Evolutionary conservation across 2,329 filamentous ascomycete genomes (phyloP).

Genomic region (Monilinia polystroma): DNA sequence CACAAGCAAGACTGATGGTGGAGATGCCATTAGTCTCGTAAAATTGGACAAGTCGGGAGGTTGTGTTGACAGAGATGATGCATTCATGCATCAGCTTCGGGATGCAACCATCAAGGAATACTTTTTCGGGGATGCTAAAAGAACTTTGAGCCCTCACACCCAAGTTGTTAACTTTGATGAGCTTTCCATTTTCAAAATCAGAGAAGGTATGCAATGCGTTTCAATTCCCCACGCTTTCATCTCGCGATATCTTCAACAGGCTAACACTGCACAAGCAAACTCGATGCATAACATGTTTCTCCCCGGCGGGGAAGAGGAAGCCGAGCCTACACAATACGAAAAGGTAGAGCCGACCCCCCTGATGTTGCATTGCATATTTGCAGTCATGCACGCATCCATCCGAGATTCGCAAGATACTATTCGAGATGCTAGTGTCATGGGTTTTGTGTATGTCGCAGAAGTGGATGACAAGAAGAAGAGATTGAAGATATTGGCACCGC

Average conservation of each 20-base stretch:
- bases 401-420: conserved; percentile 71
- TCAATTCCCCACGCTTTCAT: background rate
- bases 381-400: conserved; percentile 74
- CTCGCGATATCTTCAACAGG: background rate
- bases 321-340: conserved; percentile 51
- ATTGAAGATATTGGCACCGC: conserved; percentile 77
- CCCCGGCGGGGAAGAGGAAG: conserved; percentile 39
- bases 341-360: conserved; percentile 63
- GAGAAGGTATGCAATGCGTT: conserved; percentile 49
- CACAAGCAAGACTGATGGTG: conserved; percentile 52
- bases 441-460: conserved; percentile 89
- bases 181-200: conserved; percentile 69
- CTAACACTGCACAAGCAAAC: conserved; percentile 32
- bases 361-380: conserved; percentile 79
- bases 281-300: conserved; percentile 39
- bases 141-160: conserved; percentile 81
- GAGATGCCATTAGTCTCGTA: conserved; percentile 72
- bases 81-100: conserved; percentile 69
- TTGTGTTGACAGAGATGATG: conserved; percentile 71
- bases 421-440: conserved; percentile 79
- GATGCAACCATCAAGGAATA: conserved; percentile 84
- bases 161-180: conserved; percentile 78
- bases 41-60: conserved; percentile 83
- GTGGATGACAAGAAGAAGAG: conserved; percentile 83
- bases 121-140: conserved; percentile 81